A percentile compares a stretch with the other conserved stretches of the same genome.
These are phyloP conservation scores for Lolium perenne DNA, from an alignment of 176 grass and related monocot species.

Conservation along the genomic window DNA sequence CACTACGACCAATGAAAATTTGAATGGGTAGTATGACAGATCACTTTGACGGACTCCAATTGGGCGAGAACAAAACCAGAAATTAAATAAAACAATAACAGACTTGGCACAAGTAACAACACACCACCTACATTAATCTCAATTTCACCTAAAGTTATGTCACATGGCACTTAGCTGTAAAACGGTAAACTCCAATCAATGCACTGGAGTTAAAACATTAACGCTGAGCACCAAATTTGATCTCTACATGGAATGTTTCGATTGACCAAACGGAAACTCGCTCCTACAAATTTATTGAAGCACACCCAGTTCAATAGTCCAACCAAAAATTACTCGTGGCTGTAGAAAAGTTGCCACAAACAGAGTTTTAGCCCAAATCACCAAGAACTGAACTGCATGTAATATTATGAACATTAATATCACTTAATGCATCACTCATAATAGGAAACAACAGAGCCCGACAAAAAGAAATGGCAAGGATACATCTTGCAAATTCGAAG, in stretches of 20 bases:
- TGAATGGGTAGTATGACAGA: neutral
- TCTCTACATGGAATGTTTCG: neutral
- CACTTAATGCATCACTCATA: neutral
- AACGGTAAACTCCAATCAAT: neutral
- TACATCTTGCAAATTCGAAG: neutral
- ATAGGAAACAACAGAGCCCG: neutral
- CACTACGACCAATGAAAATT: slow-evolving; percentile 1
- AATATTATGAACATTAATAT: slow-evolving; percentile 29
- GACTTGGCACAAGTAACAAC: neutral
- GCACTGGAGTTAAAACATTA: slow-evolving; percentile 2
- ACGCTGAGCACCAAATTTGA: neutral
- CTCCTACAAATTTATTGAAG: slow-evolving; percentile 24
- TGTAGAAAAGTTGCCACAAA: neutral
- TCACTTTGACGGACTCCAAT: neutral
- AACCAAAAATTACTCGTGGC: neutral
- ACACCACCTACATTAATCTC: slow-evolving; percentile 3
- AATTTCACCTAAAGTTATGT: neutral
- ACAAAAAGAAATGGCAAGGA: slow-evolving; percentile 15
- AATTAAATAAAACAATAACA: neutral
- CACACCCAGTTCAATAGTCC: neutral
- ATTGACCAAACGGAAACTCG: neutral
- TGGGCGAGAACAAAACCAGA: neutral
- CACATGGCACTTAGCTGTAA: neutral
- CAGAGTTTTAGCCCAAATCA: neutral
- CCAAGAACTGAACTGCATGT: neutral